Conservation (phyloP, 371 early-diverging fungal genomes). For the Mortierella polycephala region DNA sequence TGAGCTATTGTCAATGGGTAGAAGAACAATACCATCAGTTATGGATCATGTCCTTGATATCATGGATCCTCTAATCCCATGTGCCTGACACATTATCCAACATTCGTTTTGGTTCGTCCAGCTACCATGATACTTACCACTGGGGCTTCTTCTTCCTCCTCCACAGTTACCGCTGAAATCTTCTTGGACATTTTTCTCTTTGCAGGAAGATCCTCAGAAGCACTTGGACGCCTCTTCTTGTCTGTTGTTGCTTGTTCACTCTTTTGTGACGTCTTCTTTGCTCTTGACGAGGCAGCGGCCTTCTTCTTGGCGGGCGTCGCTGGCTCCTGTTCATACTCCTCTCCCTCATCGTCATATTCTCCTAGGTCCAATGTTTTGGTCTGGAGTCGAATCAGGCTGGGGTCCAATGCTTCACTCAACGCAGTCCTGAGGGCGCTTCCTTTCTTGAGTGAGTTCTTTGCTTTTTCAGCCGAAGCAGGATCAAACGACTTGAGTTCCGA, state of each 20-base stretch:
- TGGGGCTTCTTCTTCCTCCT: background rate
- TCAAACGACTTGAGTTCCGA: conserved; percentile 49
- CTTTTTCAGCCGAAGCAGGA: conserved; percentile 42
- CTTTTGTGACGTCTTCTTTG: conserved; percentile 23
- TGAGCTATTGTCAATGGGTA: conserved; percentile 7
- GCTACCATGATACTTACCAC: background rate
- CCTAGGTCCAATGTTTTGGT: conserved; percentile 4
- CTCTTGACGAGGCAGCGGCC: conserved; percentile 17
- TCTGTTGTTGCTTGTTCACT: conserved; percentile 19
- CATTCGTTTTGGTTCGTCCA: background rate
- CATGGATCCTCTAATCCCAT: background rate
- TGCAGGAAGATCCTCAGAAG: conserved; percentile 27
- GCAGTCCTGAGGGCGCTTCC: conserved; percentile 43
- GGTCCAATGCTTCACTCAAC: conserved; percentile 37
- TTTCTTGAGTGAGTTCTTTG: conserved; percentile 32
- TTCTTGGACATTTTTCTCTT: conserved; percentile 36
- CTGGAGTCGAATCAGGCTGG: background rate
- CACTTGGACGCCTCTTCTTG: conserved; percentile 40
- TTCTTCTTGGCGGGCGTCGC: conserved; percentile 22
- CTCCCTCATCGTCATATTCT: conserved; percentile 33
- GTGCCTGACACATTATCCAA: background rate
- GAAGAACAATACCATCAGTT: background rate
- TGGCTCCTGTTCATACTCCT: conserved; percentile 18
- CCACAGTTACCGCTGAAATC: background rate
- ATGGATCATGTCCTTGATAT: background rate